These are phyloP conservation scores for Ophiocordyceps australis DNA, from an alignment of 2,329 filamentous ascomycete species.

Conservation along the genomic window DNA sequence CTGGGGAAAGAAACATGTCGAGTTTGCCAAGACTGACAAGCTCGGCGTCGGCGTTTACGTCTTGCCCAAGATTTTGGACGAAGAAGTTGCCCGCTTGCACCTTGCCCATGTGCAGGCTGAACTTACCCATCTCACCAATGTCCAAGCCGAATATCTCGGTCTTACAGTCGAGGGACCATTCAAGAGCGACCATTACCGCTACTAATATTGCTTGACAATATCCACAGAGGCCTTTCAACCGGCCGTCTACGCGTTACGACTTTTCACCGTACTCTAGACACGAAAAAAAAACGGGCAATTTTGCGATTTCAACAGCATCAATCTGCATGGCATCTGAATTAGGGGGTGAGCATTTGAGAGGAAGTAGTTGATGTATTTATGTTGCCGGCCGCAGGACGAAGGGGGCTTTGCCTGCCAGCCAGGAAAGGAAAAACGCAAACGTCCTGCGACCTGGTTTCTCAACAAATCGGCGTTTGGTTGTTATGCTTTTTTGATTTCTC, in stretches of 20 bases:
- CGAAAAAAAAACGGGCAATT: too few species aligned
- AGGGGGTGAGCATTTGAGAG: too few species aligned
- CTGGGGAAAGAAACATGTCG: conserved; percentile 86
- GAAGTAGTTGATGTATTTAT: too few species aligned
- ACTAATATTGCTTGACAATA: too few species aligned
- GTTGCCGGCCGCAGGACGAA: too few species aligned
- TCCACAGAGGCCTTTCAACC: too few species aligned
- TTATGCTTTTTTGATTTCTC: conserved; percentile 17
- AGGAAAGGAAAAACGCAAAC: conserved; percentile 14
- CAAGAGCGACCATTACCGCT: conserved; percentile 69
- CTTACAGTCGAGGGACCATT: conserved; percentile 74
- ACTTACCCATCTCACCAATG: conserved; percentile 67
- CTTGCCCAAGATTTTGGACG: conserved; percentile 95
- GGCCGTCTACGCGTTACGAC: too few species aligned
- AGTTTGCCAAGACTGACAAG: conserved; percentile 87
- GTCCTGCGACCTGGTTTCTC: conserved; percentile 20
- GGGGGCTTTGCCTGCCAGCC: conserved; percentile 13
- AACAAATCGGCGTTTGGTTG: conserved; percentile 19
- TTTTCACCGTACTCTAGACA: too few species aligned
- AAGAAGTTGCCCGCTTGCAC: conserved; percentile 94
- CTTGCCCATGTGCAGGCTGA: conserved; percentile 86
- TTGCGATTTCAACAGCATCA: too few species aligned
- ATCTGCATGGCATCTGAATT: too few species aligned
- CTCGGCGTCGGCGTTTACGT: conserved; percentile 82
- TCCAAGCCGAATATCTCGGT: conserved; percentile 90